Evolutionary conservation across 257 asterid species (phyloP), one percentile per base, ranked within the genome.

Genomic region (Jaltomata sinuosa): DNA sequence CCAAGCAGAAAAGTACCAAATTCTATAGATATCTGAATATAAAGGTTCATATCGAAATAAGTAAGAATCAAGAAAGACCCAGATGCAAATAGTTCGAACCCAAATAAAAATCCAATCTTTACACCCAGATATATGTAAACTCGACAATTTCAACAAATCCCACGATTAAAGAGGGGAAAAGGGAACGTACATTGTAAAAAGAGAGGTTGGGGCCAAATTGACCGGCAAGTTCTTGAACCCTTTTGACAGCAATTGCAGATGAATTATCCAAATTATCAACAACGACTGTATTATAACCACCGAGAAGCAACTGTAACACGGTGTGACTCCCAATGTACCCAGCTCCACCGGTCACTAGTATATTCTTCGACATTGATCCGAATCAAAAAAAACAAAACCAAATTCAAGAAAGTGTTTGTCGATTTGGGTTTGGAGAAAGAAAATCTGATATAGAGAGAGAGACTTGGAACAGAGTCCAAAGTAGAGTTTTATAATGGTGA

Each of bases 191-290:
- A 98, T 94, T 89, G 81, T 97, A 95, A 85, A 95, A 94, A 18
- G 83, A 18, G 81, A 97, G 97, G 42, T 92, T 92, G 79, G 93
- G 67, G 82, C 93, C 98, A 84, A 84, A 78, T 50, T 89, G 72
- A 8, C 90, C 95, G 53, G 99, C 98, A 87, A 97, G 97, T 85
- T 94, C 91, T 45, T 86, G 84, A 16, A 94, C 97, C 87, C 98
- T 91, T 8, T 87, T 79, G 79, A 94, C 65, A 11, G 99, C 93
- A 87, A 89, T 74, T 64, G 89, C 90, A 15, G 97, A 92, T 10
- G 99, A 89, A 89, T 97, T 97, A 84, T 95, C 97, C 93, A 97
- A 87, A 90, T 97, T 97, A 80, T 97, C 99, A 10, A 95, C 94
- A 83, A 95, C 91, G 6, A 93, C 97, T 2, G 91, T 89, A 88